These are phyloP conservation scores for Citrullus amarus DNA, from an alignment of 306 rosid genomes.

Conservation along the genomic window DNA sequence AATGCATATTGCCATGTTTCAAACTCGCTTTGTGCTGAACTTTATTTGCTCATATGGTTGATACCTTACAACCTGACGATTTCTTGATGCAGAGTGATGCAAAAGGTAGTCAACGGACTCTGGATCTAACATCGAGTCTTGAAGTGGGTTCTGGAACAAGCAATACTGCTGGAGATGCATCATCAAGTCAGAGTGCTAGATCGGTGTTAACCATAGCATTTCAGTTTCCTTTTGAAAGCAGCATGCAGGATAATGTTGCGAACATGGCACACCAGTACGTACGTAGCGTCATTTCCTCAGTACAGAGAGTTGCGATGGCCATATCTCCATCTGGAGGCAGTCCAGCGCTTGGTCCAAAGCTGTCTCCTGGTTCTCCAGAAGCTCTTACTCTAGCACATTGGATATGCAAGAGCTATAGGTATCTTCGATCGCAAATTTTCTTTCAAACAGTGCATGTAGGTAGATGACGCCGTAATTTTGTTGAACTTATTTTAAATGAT, in stretches of 20 bases:
- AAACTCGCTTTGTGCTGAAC: not conserved
- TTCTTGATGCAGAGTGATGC: slow-evolving; percentile 43
- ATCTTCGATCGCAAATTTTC: not conserved
- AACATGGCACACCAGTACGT: slow-evolving; percentile 89
- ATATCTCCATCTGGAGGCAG: slow-evolving; percentile 73
- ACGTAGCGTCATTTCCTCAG: slow-evolving; percentile 75
- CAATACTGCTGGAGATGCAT: slow-evolving; percentile 33
- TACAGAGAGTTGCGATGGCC: slow-evolving; percentile 93
- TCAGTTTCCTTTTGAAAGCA: slow-evolving; percentile 84
- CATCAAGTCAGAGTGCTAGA: slow-evolving; percentile 45
- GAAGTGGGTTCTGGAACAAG: slow-evolving; percentile 57
- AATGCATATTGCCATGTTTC: not conserved
- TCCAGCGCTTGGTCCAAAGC: slow-evolving; percentile 50
- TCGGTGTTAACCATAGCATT: slow-evolving; percentile 92
- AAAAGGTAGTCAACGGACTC: slow-evolving; percentile 65
- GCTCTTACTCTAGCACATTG: slow-evolving; percentile 78
- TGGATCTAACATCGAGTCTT: slow-evolving; percentile 83
- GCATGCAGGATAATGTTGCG: slow-evolving; percentile 65
- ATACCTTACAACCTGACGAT: not conserved
- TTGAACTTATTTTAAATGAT: not conserved
- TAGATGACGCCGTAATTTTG: not conserved
- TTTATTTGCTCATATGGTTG: not conserved
- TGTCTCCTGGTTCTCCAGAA: slow-evolving; percentile 77
- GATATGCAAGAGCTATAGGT: slow-evolving; percentile 93
- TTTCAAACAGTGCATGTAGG: not conserved